Evolutionary conservation across 2,329 filamentous ascomycete species (phyloP), one percentile per base, ranked within the genome.

Genomic region (Pseudohalonectria lignicola): DNA sequence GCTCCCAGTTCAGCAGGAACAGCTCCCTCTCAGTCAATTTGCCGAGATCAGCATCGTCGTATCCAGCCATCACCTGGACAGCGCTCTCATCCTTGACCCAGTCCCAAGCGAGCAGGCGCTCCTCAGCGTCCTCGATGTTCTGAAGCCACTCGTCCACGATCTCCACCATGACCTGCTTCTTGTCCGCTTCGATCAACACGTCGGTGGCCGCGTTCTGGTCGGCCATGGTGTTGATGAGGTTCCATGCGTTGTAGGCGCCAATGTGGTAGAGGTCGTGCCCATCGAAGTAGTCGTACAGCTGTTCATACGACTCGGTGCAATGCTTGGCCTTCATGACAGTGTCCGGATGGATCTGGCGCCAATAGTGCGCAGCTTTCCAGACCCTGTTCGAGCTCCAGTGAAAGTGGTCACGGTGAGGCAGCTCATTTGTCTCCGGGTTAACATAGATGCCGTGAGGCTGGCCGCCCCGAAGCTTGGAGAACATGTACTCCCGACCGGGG

Each of bases 231-330:
- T 60, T 56, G 32, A 69, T 45, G 25, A 71, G 55, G 19, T 63
- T 64, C 60, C 61, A 68, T 11, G 72, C 52, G 43, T 74, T 74
- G 42, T 62, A 52, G 0, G 62, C 63, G 7, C 69, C 69, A 11
- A 60, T 53, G 26, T 56, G 34, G 48, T 67, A 73, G 20, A 74
- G 52, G 36, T 73, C 69, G 9, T 50, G 41, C 1, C 60, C 56
- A 43, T 73, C 69, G 34, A 67, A 74, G 44, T 65, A 71, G 2
- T 50, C 46, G 53, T 63, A 70, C 17, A 73, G 49, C 19, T 66
- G 61, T 26, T 37, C 36, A 12, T 29, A 37, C 8, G 9, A n/a
- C n/a, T 33, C 5, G 2, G 29, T 21, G 23, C 23, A 26, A 8
- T 7, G 12, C 8, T 7, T 7, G 32, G 16, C 58, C 1, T 26